Evolutionary conservation across 2,329 filamentous ascomycete genomes (phyloP).

Genomic region (Fusarium poae): DNA sequence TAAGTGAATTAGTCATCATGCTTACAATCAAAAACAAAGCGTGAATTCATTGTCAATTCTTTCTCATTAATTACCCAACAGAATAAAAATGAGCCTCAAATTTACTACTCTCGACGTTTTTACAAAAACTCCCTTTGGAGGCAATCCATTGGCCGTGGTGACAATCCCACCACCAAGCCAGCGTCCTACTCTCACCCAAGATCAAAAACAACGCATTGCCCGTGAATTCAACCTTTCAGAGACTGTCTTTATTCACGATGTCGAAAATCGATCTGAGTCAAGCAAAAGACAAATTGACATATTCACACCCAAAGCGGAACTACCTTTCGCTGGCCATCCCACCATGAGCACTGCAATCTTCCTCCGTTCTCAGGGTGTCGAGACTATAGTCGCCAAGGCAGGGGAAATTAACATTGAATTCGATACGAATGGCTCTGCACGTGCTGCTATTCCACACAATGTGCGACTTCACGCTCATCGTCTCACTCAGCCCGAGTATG

Average conservation of each 20-base stretch:
- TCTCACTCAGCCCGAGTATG: constrained; percentile 48
- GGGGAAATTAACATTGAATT: constrained; percentile 64
- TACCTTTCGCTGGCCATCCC: constrained; percentile 73
- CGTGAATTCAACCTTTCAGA: constrained; percentile 74
- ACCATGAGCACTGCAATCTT: constrained; percentile 68
- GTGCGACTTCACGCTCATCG: constrained; percentile 68
- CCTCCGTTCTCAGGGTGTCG: constrained; percentile 55
- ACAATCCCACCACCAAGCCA: constrained; percentile 58
- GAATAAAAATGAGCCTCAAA: constrained; percentile 52
- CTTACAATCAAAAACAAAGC: neutral
- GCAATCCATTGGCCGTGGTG: constrained; percentile 72
- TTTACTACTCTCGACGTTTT: constrained; percentile 70
- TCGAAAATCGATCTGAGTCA: constrained; percentile 46
- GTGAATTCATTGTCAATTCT: fast-evolving
- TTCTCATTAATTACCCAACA: no score
- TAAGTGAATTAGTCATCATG: neutral
- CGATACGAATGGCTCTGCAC: constrained; percentile 59
- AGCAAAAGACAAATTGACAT: constrained; percentile 64
- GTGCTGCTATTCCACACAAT: constrained; percentile 74
- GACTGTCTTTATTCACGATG: constrained; percentile 71
- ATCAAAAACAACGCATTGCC: constrained; percentile 69
- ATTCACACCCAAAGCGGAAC: constrained; percentile 66
- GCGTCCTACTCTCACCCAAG: constrained; percentile 54
- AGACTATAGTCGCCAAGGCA: constrained; percentile 65
- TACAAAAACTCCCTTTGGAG: constrained; percentile 62